Evolutionary conservation across 305 asterid genomes (phyloP).

Genomic region (Fraxinus xanthoxyloides): DNA sequence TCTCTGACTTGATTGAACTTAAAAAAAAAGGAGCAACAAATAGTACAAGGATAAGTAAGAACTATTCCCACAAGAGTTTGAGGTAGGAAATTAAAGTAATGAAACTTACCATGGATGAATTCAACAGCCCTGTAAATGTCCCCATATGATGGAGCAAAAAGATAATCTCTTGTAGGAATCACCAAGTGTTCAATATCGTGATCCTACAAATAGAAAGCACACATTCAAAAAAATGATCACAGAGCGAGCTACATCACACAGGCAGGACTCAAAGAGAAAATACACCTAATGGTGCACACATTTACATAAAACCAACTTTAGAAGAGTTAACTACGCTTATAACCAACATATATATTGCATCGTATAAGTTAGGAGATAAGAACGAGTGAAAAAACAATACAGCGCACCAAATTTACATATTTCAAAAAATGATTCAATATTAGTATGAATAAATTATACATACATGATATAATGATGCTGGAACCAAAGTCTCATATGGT

Average conservation of each 20-base stretch:
- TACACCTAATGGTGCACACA: neutral
- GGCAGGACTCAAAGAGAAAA: neutral
- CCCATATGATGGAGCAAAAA: slow-evolving; percentile 74
- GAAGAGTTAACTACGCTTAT: neutral
- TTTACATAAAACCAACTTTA: neutral
- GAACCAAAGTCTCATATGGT: slow-evolving; percentile 82
- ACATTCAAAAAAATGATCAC: neutral
- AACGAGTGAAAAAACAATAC: neutral
- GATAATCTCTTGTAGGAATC: slow-evolving; percentile 92
- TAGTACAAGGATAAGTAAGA: neutral
- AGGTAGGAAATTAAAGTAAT: neutral
- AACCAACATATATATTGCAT: neutral
- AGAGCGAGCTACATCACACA: neutral
- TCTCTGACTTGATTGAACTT: neutral
- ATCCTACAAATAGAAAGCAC: slow-evolving; percentile 43
- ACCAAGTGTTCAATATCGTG: slow-evolving; percentile 69
- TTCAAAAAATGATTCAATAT: neutral
- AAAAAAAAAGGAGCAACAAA: neutral
- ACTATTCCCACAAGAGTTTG: neutral
- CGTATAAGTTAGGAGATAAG: neutral
- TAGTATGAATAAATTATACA: slow-evolving; percentile 20
- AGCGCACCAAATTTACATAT: neutral
- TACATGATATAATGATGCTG: slow-evolving; percentile 72
- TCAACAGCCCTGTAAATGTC: slow-evolving; percentile 76
- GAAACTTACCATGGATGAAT: slow-evolving; percentile 63